These are phyloP conservation scores for Rhodotorula mucilaginosa DNA, from an alignment of 1,284 basidiomycete species.

Conservation along the genomic window DNA sequence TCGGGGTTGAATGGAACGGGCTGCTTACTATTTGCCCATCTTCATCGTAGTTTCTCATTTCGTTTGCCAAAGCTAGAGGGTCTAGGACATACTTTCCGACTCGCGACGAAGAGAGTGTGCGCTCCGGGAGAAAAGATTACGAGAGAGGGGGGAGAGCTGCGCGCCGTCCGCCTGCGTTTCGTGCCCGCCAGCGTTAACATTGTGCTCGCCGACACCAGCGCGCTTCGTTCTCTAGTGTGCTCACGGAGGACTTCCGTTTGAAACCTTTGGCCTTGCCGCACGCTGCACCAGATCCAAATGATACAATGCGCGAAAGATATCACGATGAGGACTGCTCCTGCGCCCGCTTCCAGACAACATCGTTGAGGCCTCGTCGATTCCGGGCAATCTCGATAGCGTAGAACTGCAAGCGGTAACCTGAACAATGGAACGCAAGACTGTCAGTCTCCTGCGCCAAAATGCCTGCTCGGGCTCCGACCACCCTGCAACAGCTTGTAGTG, in stretches of 20 bases:
- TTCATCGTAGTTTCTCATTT: neutral
- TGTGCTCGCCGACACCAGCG: no score
- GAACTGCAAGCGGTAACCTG: constrained; percentile 64
- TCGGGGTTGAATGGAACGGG: neutral
- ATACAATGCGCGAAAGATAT: neutral
- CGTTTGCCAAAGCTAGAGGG: neutral
- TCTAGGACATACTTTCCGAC: no score
- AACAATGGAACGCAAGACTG: constrained; percentile 61
- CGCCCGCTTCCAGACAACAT: constrained; percentile 78
- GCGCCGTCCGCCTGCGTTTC: no score
- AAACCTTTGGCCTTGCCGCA: neutral
- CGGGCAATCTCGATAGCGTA: constrained; percentile 93
- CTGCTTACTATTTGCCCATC: neutral
- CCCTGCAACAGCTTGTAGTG: no score
- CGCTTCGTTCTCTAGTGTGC: no score
- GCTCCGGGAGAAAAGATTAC: no score
- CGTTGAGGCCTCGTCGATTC: constrained; percentile 88
- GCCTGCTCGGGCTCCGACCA: no score
- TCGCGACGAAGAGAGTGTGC: no score
- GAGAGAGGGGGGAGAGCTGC: no score
- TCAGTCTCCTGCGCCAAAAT: neutral
- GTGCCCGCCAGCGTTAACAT: no score
- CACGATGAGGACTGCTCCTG: constrained; percentile 36
- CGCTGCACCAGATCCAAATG: neutral
- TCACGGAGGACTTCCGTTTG: neutral